Evolutionary conservation across 805 yeast species (phyloP).

Genomic region (Candida dendrica): DNA sequence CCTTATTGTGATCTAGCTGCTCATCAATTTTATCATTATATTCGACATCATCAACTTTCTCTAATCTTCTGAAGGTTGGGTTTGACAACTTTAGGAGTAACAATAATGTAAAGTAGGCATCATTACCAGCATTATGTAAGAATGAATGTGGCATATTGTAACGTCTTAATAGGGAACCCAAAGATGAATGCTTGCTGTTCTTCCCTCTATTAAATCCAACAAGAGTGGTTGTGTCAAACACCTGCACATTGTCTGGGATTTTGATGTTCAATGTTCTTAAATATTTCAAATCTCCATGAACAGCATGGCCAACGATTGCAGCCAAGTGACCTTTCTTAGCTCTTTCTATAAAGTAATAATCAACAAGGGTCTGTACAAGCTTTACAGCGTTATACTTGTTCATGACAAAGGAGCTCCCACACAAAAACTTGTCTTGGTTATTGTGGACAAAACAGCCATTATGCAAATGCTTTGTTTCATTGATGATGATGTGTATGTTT

Average conservation of each 20-base stretch:
- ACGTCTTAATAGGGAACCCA: slow-evolving; percentile 39
- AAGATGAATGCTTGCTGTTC: slow-evolving; percentile 30
- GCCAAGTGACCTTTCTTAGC: slow-evolving; percentile 22
- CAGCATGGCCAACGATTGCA: slow-evolving; percentile 54
- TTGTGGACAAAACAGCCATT: slow-evolving; percentile 53
- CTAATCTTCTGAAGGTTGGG: slow-evolving; percentile 26
- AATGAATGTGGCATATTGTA: slow-evolving; percentile 48
- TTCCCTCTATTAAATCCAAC: slow-evolving; percentile 33
- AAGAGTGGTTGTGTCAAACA: slow-evolving; percentile 43
- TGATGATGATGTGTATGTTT: slow-evolving; percentile 36
- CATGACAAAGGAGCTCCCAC: slow-evolving; percentile 42
- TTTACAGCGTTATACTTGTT: slow-evolving; percentile 26
- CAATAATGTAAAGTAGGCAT: slow-evolving; percentile 54
- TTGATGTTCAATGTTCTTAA: slow-evolving; percentile 37
- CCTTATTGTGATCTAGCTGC: neutral
- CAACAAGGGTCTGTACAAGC: slow-evolving; percentile 35
- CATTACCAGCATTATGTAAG: slow-evolving; percentile 69
- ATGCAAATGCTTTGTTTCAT: slow-evolving; percentile 32
- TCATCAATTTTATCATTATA: slow-evolving; percentile 1
- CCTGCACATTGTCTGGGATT: slow-evolving; percentile 28
- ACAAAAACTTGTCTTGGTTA: slow-evolving; percentile 40
- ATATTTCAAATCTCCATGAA: slow-evolving; percentile 49
- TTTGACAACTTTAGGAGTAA: slow-evolving; percentile 46
- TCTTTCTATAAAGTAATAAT: slow-evolving; percentile 32
- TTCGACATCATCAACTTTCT: slow-evolving; percentile 6